Evolutionary conservation across 2,329 filamentous ascomycete species (phyloP).

Genomic region (Colletotrichum brevisporum): DNA sequence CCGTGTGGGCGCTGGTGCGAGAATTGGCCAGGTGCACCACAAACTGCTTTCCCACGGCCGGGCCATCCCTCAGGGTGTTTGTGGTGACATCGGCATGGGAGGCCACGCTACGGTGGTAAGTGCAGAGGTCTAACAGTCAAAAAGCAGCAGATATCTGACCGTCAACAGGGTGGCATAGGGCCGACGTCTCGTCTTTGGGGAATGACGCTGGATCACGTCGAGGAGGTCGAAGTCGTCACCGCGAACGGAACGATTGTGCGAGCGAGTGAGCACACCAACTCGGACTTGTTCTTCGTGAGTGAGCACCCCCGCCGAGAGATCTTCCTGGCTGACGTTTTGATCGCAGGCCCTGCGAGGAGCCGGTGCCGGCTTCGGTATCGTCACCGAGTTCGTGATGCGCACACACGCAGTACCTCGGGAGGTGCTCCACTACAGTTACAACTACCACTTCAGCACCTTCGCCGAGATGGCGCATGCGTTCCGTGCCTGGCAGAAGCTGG

Average conservation of each 20-base stretch:
- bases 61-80: constrained; percentile 72
- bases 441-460: constrained; percentile 58
- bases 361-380: constrained; percentile 56
- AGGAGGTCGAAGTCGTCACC: constrained; percentile 55
- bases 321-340: not conserved
- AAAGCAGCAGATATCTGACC: not conserved
- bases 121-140: constrained; percentile 3
- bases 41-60: constrained; percentile 63
- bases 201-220: constrained; percentile 65
- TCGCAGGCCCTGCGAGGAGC: constrained; percentile 46
- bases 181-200: constrained; percentile 72
- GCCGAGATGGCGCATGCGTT: constrained; percentile 59
- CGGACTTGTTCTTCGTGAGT: constrained; percentile 48
- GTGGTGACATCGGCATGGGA: constrained; percentile 69
- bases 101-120: constrained; percentile 70
- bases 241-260: constrained; percentile 45
- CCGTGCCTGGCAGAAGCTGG: constrained; percentile 65
- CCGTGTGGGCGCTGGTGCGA: constrained; percentile 66
- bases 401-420: constrained; percentile 57
- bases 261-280: constrained; percentile 41
- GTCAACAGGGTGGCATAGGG: constrained; percentile 66
- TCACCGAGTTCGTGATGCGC: constrained; percentile 47
- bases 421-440: constrained; percentile 66
- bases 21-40: constrained; percentile 64
- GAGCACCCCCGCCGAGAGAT: too few relatives aligned